Conservation (phyloP, 164 flowering plant genomes). For the Berberis thunbergii region DNA sequence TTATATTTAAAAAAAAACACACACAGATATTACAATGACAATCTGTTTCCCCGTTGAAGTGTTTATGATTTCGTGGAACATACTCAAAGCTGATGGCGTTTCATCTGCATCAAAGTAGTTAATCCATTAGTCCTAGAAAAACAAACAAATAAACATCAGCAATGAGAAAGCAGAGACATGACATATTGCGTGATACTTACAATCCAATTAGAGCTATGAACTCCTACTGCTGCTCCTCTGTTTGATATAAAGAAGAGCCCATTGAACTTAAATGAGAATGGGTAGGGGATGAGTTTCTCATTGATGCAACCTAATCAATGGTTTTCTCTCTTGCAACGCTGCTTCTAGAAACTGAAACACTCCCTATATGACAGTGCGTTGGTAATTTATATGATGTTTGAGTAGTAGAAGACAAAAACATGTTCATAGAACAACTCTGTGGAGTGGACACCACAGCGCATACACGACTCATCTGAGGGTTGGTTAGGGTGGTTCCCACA, state of each 20-base stretch:
- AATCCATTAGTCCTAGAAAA: neutral
- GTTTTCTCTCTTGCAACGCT: conserved; percentile 15
- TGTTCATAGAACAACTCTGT: no score
- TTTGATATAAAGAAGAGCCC: conserved; percentile 12
- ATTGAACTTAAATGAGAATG: conserved; percentile 33
- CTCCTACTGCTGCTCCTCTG: neutral
- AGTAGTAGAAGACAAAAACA: no score
- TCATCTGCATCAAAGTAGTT: conserved; percentile 21
- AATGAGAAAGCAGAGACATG: neutral
- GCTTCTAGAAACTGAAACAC: no score
- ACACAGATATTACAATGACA: conserved; percentile 20
- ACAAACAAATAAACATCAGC: neutral
- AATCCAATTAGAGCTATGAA: conserved; percentile 21
- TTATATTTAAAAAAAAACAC: no score
- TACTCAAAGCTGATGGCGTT: conserved; percentile 67
- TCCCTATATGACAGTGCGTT: no score
- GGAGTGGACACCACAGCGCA: no score
- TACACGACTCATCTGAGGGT: no score
- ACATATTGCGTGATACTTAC: conserved; percentile 10
- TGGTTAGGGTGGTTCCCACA: no score
- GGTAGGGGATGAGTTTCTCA: conserved; percentile 80
- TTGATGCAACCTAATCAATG: conserved; percentile 71
- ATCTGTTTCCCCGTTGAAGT: conserved; percentile 66
- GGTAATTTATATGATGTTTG: no score
- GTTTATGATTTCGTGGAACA: conserved; percentile 52